These are phyloP conservation scores for Penicillium sp. DNA, from an alignment of 2,329 filamentous ascomycete genomes.

Conservation along the genomic window DNA sequence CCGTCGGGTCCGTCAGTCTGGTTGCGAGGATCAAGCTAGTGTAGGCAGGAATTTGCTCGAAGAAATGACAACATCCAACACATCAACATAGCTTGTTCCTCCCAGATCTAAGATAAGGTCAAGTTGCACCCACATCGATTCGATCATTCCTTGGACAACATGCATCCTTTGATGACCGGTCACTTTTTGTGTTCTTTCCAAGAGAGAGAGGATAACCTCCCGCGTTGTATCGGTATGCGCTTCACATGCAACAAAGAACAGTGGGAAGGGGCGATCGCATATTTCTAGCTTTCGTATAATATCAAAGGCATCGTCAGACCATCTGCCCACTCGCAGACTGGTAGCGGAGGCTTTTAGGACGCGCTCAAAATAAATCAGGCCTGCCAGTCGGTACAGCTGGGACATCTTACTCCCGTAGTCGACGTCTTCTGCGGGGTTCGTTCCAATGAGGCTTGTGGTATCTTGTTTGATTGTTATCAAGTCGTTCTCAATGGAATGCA, in stretches of 20 bases:
- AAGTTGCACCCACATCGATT: slow-evolving; percentile 6
- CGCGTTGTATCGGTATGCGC: slow-evolving; percentile 1
- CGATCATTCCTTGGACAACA: neutral
- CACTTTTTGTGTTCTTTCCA: neutral
- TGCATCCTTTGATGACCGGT: neutral
- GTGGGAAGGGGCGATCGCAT: slow-evolving; percentile 9
- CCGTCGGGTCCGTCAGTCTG: no score
- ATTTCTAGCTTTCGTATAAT: neutral
- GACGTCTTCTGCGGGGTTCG: neutral
- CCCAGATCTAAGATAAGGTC: neutral
- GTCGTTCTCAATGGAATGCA: neutral
- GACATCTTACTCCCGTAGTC: neutral
- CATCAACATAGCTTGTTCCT: neutral
- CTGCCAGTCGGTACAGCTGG: neutral
- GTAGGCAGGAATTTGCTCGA: neutral
- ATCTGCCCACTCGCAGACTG: neutral
- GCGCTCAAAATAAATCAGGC: neutral
- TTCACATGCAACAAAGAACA: slow-evolving; percentile 9
- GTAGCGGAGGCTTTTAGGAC: neutral
- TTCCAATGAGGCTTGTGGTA: neutral
- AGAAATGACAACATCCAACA: neutral
- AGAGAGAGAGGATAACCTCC: neutral
- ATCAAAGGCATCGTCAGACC: neutral
- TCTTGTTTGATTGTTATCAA: neutral
- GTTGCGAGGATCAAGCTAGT: neutral